Evolutionary conservation across 257 asterid species (phyloP), one percentile per base, ranked within the genome.

Genomic region (Nemophila menziesii): DNA sequence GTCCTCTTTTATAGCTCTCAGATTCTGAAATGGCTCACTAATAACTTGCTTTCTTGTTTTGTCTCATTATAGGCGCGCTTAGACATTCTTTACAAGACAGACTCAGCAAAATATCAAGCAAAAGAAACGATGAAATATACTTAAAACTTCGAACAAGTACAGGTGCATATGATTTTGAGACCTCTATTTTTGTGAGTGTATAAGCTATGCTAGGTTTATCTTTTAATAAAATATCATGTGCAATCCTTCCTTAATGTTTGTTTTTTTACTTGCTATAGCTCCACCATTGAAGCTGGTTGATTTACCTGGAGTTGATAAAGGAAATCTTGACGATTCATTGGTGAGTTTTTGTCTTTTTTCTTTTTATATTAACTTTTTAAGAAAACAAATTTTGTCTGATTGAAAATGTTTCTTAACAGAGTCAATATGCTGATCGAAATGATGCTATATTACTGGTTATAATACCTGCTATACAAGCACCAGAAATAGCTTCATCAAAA

Each of bases 101-200:
- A 57, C 64, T 90, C 57, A 74, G 98, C 72, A 90, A 81, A 70
- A 71, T 64, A 22, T 78, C 97, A 5, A 78, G 93, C 48, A 90
- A 90, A 72, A 77, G 85, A 54, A 83, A 77, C 11, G 96, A 85
- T 60, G 98, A 90, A 68, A 90, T 85, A 62, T 74, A 76, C 64
- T 67, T 90, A 66, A 85, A 74, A 71, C 94, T 90, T 58, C 89
- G 89, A 15, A 90, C 98, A 47, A 85, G 98, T 73, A 85, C 98
- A 63, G 96, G 99, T 90, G 49, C n/a, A 22, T 5, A 11, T 41
- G 24, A 41, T 41, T 41, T 41, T 20, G 20, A 41, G 12, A 18
- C 1, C 20, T 17, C 16, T 37, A 2, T 21, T 39, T n/a, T 41
- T 49, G 74, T 41, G 56, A 50, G 23, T 29, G 36, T 2, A 29